Base-by-base conservation (phyloP, 345 rosid species). In the Microcos paniculata region DNA sequence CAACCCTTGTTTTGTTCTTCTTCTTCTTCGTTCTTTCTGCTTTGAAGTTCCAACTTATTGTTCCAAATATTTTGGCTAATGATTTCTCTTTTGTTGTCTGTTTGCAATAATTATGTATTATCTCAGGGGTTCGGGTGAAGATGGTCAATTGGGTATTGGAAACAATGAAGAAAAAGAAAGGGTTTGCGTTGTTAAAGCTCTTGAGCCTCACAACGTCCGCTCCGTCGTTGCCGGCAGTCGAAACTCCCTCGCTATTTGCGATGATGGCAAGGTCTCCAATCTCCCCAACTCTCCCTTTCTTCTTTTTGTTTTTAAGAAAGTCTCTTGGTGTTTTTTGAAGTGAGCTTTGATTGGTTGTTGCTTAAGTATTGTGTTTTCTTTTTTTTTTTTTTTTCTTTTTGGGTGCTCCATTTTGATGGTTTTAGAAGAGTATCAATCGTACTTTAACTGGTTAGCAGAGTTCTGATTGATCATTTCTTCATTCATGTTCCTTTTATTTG, bases 191-290 rank as follows among this genome's bases (percentile, higher is more conserved):
- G 86, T 96, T 62, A 78, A 87, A 64, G 91, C 96, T 82, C 93
- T 94, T 15, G 85, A 92, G 76, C 85, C 91, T 59, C 80, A 78
- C 72, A 73, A 77, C 19, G 96, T 96, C 53, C 89, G 89, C 78
- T 96, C 97, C 26, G 92, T 96, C 52, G 98, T 96, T 58, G 97
- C 94, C 45, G 98, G 99, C 19, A 94, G 98, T 80, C 94, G 98
- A 38, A 94, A 94, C 86, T 96, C 99, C 70, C 98, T 96, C 77
- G 96, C 99, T 84, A 96, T 96, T 78, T 92, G 97, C 71, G 93
- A 91, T 63, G 97, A 90, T 71, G 99, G 98, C 83, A 90, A 90
- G 97, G 99, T 96, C 56, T 51, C 30, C 40, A 35, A 35, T 35
- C 28, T 14, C 61, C 46, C 30, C 16, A 28, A 4, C 14, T 45